Evolutionary conservation across 345 rosid species (phyloP).

Genomic region (Erysimum cheiranthoides): DNA sequence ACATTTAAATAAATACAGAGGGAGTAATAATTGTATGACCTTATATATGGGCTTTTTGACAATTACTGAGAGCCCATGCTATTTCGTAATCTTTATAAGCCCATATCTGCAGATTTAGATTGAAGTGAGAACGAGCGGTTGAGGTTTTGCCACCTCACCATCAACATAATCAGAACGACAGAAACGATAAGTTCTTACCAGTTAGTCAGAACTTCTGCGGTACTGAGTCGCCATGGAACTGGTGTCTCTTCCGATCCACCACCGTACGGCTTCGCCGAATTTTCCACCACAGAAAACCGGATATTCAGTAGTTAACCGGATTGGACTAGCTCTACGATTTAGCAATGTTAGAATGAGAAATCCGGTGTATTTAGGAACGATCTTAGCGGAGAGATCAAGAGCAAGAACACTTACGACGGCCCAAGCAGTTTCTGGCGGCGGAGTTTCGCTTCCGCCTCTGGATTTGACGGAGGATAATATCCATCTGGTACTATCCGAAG

Average conservation of each 20-base stretch:
- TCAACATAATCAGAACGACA: conserved; percentile 26
- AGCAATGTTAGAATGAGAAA: conserved; percentile 27
- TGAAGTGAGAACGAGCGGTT: conserved; percentile 6
- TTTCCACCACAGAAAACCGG: not conserved
- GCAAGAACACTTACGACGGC: conserved; percentile 33
- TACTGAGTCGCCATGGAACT: conserved; percentile 39
- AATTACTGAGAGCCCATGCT: not conserved
- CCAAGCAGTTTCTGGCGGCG: conserved; percentile 53
- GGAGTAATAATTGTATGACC: not conserved
- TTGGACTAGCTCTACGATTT: conserved; percentile 23
- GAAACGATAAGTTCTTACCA: not conserved
- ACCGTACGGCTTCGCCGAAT: conserved; percentile 27
- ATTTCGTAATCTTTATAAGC: not conserved
- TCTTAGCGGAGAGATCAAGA: conserved; percentile 16
- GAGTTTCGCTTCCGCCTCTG: conserved; percentile 68
- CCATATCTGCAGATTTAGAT: not conserved
- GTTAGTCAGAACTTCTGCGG: not conserved
- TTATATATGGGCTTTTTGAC: conserved; percentile 17
- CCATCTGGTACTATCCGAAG: conserved; percentile 67
- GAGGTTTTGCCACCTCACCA: conserved; percentile 25
- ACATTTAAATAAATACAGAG: no score
- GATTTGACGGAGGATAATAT: conserved; percentile 92
- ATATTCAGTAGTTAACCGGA: not conserved
- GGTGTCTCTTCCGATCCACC: conserved; percentile 39
- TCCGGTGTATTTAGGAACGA: not conserved